Evolutionary conservation across 1,284 basidiomycete species (phyloP).

Genomic region (Microbotryum silenes-acaulis): DNA sequence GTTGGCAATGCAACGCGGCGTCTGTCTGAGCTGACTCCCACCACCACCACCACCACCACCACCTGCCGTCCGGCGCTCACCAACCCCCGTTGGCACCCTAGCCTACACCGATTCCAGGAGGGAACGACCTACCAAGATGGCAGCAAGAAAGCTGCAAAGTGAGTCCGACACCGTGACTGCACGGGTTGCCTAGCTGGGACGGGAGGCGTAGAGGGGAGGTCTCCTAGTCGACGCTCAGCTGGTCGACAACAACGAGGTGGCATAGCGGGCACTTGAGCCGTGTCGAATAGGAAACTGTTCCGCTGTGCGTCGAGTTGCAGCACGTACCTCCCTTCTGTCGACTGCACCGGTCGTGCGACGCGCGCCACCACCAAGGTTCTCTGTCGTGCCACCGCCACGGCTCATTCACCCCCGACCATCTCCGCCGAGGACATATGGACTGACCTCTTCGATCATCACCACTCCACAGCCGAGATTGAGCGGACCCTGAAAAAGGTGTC

Average conservation of each 20-base stretch:
- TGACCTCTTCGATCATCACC: no score
- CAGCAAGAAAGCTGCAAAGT: constrained; percentile 36
- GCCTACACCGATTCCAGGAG: background rate
- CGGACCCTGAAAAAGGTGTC: constrained; percentile 88
- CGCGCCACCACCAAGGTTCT: background rate
- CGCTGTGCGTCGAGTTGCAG: background rate
- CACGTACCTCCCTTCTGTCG: no score
- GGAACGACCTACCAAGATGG: constrained; percentile 24
- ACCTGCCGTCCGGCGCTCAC: background rate
- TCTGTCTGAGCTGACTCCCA: background rate
- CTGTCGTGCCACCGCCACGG: background rate
- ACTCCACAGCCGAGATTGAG: constrained; percentile 77
- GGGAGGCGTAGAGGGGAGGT: background rate
- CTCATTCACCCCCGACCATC: background rate
- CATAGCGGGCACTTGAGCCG: no score
- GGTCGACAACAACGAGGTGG: no score
- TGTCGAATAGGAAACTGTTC: background rate
- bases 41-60: background rate
- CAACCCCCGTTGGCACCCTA: background rate
- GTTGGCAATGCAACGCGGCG: background rate
- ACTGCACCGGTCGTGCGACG: background rate
- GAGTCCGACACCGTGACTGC: constrained; percentile 1
- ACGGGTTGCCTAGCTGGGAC: background rate
- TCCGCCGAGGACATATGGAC: no score
- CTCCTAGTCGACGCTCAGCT: background rate